Percentiles rank a stretch among this genome's conserved stretches.
phyloP scores from a whole-genome alignment of 805 yeast genomes.

The Yamadazyma sp. region DNA sequence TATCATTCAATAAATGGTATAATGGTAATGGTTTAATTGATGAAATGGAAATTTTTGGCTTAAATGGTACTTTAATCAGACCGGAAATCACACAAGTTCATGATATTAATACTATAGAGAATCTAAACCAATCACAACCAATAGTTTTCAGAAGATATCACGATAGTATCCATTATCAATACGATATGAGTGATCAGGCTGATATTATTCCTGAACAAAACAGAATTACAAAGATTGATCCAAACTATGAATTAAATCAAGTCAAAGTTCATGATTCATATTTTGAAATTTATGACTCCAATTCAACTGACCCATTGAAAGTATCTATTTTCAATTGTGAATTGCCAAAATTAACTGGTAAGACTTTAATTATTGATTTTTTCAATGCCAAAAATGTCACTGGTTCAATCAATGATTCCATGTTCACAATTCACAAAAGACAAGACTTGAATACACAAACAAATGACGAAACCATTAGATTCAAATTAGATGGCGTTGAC shows the following conservation, averaged over 20 bases:
- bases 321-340: slow-evolving; percentile 65
- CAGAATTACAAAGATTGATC: slow-evolving; percentile 19
- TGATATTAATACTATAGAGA: too few species aligned
- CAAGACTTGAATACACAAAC: slow-evolving; percentile 44
- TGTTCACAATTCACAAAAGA: slow-evolving; percentile 74
- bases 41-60: slow-evolving; percentile 47
- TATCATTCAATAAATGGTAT: slow-evolving; percentile 54
- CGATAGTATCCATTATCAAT: slow-evolving; percentile 30
- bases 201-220: slow-evolving; percentile 10
- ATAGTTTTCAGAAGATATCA: slow-evolving; percentile 20
- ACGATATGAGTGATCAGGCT: slow-evolving; percentile 28
- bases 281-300: slow-evolving; percentile 33
- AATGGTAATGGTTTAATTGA: slow-evolving; percentile 52
- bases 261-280: slow-evolving; percentile 53
- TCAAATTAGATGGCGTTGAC: slow-evolving; percentile 41
- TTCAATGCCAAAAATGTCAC: slow-evolving; percentile 68
- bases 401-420: slow-evolving; percentile 71
- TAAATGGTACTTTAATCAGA: slow-evolving; percentile 36
- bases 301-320: slow-evolving; percentile 31
- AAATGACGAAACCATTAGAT: slow-evolving; percentile 29
- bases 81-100: slow-evolving; percentile 2
- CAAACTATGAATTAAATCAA: slow-evolving; percentile 30
- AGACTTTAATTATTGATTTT: slow-evolving; percentile 60
- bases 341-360: slow-evolving; percentile 55
- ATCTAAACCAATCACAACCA: slow-evolving; percentile 6